These are phyloP conservation scores for Geotrichum australiense DNA, from an alignment of 1,139 yeast genomes.

Conservation along the genomic window DNA sequence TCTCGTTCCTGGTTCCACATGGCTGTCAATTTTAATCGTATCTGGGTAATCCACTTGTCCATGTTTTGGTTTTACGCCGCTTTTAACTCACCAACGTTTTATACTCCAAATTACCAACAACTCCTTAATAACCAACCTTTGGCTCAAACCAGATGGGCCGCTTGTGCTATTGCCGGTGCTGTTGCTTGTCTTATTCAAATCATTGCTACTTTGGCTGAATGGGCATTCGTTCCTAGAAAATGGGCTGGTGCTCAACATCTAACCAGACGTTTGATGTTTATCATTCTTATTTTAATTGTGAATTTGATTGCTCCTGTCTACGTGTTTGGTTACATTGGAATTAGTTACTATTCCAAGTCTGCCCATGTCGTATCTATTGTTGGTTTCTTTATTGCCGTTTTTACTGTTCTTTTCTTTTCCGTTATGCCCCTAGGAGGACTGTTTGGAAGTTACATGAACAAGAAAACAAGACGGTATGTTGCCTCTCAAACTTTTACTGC, in stretches of 20 bases:
- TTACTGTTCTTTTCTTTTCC: slow-evolving; percentile 80
- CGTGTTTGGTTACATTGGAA: slow-evolving; percentile 67
- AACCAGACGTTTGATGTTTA: slow-evolving; percentile 74
- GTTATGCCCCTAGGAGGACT: slow-evolving; percentile 96
- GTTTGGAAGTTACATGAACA: slow-evolving; percentile 73
- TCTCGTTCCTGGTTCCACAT: slow-evolving; percentile 97
- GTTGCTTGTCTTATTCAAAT: slow-evolving; percentile 78
- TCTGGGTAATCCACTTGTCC: slow-evolving; percentile 90
- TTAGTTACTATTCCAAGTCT: slow-evolving; percentile 58
- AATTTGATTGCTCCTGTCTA: slow-evolving; percentile 85
- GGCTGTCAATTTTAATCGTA: slow-evolving; percentile 93
- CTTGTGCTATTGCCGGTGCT: slow-evolving; percentile 87
- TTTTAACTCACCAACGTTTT: slow-evolving; percentile 84
- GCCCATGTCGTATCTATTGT: slow-evolving; percentile 81
- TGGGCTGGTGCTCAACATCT: slow-evolving; percentile 99
- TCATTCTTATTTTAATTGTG: slow-evolving; percentile 55
- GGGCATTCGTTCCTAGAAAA: slow-evolving; percentile 93
- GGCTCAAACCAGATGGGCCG: slow-evolving; percentile 86
- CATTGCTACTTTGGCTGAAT: slow-evolving; percentile 81
- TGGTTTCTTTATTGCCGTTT: slow-evolving; percentile 81
- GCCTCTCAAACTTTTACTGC: slow-evolving; percentile 97
- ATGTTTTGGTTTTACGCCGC: slow-evolving; percentile 93
- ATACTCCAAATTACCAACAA: slow-evolving; percentile 80
- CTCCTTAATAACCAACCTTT: slow-evolving; percentile 76
- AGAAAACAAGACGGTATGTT: slow-evolving; percentile 79